These are phyloP conservation scores for Phytophthora macrochlamydospora DNA, from an alignment of 352 stramenopile genomes.

Conservation along the genomic window DNA sequence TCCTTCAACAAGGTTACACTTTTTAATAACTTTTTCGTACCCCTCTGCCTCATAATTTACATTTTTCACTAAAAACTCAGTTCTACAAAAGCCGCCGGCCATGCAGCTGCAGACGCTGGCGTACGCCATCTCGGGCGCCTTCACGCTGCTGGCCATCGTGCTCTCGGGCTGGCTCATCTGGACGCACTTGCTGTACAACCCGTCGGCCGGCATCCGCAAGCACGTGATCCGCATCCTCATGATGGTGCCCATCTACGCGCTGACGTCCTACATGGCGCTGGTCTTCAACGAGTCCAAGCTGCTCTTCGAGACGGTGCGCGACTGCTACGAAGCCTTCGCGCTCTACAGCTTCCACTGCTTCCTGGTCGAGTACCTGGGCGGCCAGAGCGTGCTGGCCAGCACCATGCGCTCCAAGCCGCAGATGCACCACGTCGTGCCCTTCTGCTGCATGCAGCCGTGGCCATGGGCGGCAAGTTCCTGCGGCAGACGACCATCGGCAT, in stretches of 20 bases:
- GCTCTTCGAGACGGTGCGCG: constrained; percentile 90
- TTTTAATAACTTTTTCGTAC: not conserved
- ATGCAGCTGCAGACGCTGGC: constrained; percentile 90
- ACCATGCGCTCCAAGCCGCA: constrained; percentile 88
- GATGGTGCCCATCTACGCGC: constrained; percentile 94
- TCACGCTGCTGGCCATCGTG: constrained; percentile 86
- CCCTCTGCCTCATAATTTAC: not conserved
- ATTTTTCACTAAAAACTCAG: too few relatives aligned
- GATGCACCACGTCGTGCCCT: constrained; percentile 77
- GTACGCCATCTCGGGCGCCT: constrained; percentile 87
- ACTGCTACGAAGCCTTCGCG: constrained; percentile 94
- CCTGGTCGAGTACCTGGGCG: constrained; percentile 89
- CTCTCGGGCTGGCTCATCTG: constrained; percentile 89
- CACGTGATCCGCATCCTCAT: constrained; percentile 94
- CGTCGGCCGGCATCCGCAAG: constrained; percentile 81
- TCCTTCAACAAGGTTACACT: too few relatives aligned
- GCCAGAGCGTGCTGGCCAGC: constrained; percentile 78
- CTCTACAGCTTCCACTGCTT: constrained; percentile 96
- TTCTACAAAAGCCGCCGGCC: not conserved
- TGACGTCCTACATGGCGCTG: constrained; percentile 91
- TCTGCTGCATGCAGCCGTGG: constrained; percentile 90
- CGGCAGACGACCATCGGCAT: constrained; percentile 92
- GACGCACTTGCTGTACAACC: constrained; percentile 89
- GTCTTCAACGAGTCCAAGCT: constrained; percentile 91
- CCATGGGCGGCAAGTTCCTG: constrained; percentile 94